Evolutionary conservation across 352 stramenopile species (phyloP), one percentile per base, ranked within the genome.

Genomic region (Pythium aphanidermatum): DNA sequence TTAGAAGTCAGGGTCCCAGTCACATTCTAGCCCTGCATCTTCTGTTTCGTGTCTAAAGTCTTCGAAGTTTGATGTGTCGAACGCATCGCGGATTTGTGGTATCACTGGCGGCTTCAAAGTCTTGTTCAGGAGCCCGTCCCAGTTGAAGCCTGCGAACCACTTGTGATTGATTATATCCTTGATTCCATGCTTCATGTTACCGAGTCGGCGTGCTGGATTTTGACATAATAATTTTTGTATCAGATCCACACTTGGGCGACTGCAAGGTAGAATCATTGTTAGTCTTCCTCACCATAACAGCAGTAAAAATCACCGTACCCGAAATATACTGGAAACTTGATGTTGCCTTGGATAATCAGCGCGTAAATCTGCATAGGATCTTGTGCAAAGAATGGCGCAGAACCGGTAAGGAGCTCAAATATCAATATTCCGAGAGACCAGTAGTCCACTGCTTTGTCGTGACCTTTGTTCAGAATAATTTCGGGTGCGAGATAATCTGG

Each of bases 401-500:
- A 74, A 16, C 87, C 87, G 11, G 74, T 77, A 36, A 96, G 74
- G 38, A 97, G 82, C 52, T 97, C 89, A 40, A 81, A 95, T 37
- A 96, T 90, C 16, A 96, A 70, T 12, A 96, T 75, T 2, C 89
- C 86, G 9, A 96, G 66, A 0, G 83, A 80, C 87, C 87, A 97
- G 52, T 92, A 97, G 57, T 97, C 87, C 20, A 96, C 87, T 2
- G 78, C 78, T 36, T 87, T 85, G 47, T 93, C 83, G 58, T 97
- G 86, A 0, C 86, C 89, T 50, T 90, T 91, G 63, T 83, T 95
- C 36, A 93, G 60, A 37, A 96, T 95, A 53, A 98, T 96, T 52
- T 97, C 90, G 1, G 91, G 88, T 1, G 91, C 86, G 12, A 96
- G 59, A 55, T 97, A 97, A 46, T 97, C 86, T 11, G 89, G 92